Evolutionary conservation across 345 rosid genomes (phyloP), one percentile per base, ranked within the genome.

Genomic region (Salix koriyanagi): DNA sequence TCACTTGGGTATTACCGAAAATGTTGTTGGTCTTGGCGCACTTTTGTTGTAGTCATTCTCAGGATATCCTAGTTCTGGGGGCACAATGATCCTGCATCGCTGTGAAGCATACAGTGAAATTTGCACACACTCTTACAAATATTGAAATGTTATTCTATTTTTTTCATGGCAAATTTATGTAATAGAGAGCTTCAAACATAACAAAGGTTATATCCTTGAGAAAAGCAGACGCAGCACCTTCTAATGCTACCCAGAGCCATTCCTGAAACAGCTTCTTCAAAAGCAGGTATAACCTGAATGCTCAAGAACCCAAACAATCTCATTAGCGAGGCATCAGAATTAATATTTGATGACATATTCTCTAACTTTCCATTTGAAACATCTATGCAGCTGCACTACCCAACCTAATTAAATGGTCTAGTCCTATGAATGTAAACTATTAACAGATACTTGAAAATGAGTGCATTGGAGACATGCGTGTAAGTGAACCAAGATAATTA

Each of bases 21-120:
- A 95, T 64, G 99, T 95, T 44, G 90, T 88, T 26, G 97, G 99
- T 75, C 79, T 88, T 48, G 98, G 98, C 10, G 81, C 96, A 67
- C 94, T 88, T 81, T 79, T 91, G 87, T 88, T 95, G 92, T 41
- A 91, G 83, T 93, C 96, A 83, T 90, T 90, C 73, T 81, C 98
- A 18, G 99, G 99, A 85, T 93, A 93, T 82, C 98, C 99, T 73
- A 93, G 75, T 75, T 95, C 99, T 23, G 99, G 99, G 3, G 97
- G 99, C 81, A 93, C 99, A 84, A 90, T 84, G 79, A 93, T 85
- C 98, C 98, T 93, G 96, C 90, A 87, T 80, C 79, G 81, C 89
- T 87, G 89, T 75, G 75, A 83, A 42, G 82, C 77, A 71, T 62
- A 73, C 79, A 32, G 80, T 81, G 78, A 80, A 78, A 84, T 54